phyloP scores from a whole-genome alignment of 2,329 filamentous ascomycete species.

The Basipetospora chlamydospora region DNA sequence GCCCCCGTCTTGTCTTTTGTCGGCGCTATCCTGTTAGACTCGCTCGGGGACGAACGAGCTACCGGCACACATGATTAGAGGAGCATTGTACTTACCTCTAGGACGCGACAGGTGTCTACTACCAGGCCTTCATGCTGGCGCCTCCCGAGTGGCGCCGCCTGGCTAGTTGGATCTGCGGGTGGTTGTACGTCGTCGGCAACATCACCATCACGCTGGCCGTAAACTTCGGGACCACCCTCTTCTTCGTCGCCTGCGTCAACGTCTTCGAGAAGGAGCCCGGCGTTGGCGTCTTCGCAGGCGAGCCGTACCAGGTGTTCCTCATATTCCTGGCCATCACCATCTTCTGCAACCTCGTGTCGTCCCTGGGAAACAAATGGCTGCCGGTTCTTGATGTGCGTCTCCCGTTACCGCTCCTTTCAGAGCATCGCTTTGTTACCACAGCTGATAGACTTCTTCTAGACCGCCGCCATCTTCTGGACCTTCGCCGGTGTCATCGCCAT shows the following conservation, averaged over 20 bases:
- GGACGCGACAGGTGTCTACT: conserved; percentile 54
- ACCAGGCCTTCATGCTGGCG: conserved; percentile 63
- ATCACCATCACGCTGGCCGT: conserved; percentile 74
- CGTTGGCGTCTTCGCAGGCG: conserved; percentile 28
- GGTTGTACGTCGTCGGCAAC: conserved; percentile 66
- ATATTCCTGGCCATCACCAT: conserved; percentile 58
- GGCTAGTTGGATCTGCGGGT: conserved; percentile 58
- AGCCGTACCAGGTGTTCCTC: conserved; percentile 52
- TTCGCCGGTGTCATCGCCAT: conserved; percentile 56
- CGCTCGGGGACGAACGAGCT: too few species aligned
- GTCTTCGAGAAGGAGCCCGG: conserved; percentile 34
- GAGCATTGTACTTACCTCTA: too few species aligned
- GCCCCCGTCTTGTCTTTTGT: too few species aligned
- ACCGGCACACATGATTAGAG: too few species aligned
- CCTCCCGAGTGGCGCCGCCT: conserved; percentile 44
- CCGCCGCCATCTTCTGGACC: conserved; percentile 61
- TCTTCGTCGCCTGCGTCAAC: conserved; percentile 40
- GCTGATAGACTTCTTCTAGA: conserved; percentile 33
- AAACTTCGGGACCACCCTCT: conserved; percentile 63
- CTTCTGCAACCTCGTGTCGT: conserved; percentile 48
- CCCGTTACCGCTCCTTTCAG: neutral
- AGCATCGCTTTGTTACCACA: too few species aligned
- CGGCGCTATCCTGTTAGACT: too few species aligned
- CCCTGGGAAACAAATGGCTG: conserved; percentile 52
- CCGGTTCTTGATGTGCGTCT: conserved; percentile 52